phyloP scores from a whole-genome alignment of 371 early-diverging fungal genomes.

The Lichtheimia hyalospora region DNA sequence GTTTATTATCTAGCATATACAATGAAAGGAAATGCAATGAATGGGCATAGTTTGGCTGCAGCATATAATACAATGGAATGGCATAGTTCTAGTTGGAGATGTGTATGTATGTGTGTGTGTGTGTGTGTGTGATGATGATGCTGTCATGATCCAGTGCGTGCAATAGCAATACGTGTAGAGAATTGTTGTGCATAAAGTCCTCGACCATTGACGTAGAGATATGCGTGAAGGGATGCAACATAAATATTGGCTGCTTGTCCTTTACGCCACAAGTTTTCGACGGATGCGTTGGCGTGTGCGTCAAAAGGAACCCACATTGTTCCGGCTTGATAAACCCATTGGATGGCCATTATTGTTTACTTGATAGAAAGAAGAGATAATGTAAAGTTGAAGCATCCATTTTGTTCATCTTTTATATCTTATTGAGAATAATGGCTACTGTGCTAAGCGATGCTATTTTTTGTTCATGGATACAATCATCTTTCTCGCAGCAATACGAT shows the following conservation, averaged over 20 bases:
- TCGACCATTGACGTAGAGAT: slow-evolving; percentile 21
- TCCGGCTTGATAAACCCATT: slow-evolving; percentile 10
- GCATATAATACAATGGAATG: not conserved
- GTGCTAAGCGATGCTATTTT: no score
- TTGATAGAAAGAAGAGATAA: not conserved
- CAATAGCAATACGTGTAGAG: slow-evolving; percentile 16
- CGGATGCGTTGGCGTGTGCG: slow-evolving; percentile 9
- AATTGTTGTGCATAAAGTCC: slow-evolving; percentile 19
- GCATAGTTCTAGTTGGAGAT: not conserved
- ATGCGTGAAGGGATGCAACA: slow-evolving; percentile 19
- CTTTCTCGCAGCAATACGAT: no score
- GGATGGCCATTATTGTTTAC: not conserved
- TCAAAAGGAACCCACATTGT: slow-evolving; percentile 16
- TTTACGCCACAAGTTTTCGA: slow-evolving; percentile 20
- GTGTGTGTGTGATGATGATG: not conserved
- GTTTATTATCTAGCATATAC: not conserved
- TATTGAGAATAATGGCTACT: not conserved
- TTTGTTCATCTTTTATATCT: not conserved
- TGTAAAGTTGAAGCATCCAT: not conserved
- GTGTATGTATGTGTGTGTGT: not conserved
- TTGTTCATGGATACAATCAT: no score
- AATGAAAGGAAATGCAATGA: not conserved
- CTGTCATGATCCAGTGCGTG: slow-evolving; percentile 15
- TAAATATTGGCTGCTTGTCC: slow-evolving; percentile 17
- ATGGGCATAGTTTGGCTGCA: not conserved